These are phyloP conservation scores for Piloderma croceum DNA, from an alignment of 768 basidiomycete genomes.

Conservation along the genomic window DNA sequence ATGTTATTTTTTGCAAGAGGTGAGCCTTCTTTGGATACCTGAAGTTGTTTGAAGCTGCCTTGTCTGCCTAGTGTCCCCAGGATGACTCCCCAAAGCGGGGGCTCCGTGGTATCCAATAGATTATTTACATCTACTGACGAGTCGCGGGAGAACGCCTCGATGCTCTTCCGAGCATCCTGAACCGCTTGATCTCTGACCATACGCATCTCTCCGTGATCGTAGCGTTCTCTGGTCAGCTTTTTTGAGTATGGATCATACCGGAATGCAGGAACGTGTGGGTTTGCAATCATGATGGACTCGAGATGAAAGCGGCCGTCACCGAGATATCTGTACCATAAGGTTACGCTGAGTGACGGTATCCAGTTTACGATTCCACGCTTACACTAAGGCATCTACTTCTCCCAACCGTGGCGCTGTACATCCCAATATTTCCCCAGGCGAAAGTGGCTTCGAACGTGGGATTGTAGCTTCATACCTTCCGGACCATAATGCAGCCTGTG, in stretches of 20 bases:
- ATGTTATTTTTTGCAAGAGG: not conserved
- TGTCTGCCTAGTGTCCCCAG: constrained; percentile 93
- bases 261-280: constrained; percentile 90
- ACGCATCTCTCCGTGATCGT: constrained; percentile 87
- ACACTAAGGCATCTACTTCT: constrained; percentile 90
- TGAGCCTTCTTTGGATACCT: constrained; percentile 41
- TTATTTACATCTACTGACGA: constrained; percentile 4
- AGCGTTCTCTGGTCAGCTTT: constrained; percentile 88
- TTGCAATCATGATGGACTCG: constrained; percentile 99
- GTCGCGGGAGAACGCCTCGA: constrained; percentile 29
- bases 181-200: constrained; percentile 69
- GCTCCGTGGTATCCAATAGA: constrained; percentile 16
- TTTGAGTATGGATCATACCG: constrained; percentile 99
- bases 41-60: constrained; percentile 84
- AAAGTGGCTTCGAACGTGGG: constrained; percentile 85
- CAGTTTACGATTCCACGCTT: constrained; percentile 20
- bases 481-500: constrained; percentile 33
- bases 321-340: constrained; percentile 60
- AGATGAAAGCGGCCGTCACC: constrained; percentile 98
- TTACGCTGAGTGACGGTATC: constrained; percentile 1
- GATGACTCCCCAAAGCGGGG: constrained; percentile 78
- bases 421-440: constrained; percentile 94
- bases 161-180: constrained; percentile 61
- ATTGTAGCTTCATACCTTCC: constrained; percentile 72
- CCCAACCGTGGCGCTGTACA: constrained; percentile 86